These are phyloP conservation scores for Nitzschia palea DNA, from an alignment of 108 stramenopile species.

Conservation along the genomic window DNA sequence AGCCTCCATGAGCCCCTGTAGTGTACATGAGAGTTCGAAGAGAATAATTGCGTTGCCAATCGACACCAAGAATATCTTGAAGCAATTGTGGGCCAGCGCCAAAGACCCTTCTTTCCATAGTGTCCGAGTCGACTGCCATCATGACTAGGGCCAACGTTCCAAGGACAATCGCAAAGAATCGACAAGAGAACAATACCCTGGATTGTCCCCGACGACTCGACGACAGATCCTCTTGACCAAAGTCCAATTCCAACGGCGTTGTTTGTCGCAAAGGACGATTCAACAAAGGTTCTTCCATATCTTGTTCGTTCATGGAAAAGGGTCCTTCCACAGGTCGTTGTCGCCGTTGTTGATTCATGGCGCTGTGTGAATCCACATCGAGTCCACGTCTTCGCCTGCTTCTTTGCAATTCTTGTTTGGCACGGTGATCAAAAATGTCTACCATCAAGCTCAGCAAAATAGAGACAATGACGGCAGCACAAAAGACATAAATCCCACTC, in stretches of 20 bases:
- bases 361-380: no score
- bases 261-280: not conserved
- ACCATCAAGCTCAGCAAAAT: conserved; percentile 72
- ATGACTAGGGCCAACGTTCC: conserved; percentile 38
- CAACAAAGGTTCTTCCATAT: conserved; percentile 19
- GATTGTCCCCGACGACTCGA: not conserved
- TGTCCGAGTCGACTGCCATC: conserved; percentile 54
- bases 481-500: conserved; percentile 80
- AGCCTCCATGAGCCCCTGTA: conserved; percentile 81
- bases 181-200: conserved; percentile 1
- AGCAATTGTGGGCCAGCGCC: conserved; percentile 74
- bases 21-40: conserved; percentile 66
- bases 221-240: not conserved
- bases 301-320: not conserved
- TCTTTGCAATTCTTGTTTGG: conserved; percentile 9
- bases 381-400: conserved; percentile 4
- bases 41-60: conserved; percentile 67
- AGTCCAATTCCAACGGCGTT: conserved; percentile 28
- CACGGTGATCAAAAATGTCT: conserved; percentile 56
- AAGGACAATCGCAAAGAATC: conserved; percentile 16
- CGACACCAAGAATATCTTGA: conserved; percentile 75
- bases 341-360: not conserved
- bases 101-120: conserved; percentile 75
- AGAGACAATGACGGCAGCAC: conserved; percentile 77
- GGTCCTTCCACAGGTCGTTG: not conserved